Conservation (phyloP, 2,329 filamentous ascomycete species). For the Botrytis galanthina region DNA sequence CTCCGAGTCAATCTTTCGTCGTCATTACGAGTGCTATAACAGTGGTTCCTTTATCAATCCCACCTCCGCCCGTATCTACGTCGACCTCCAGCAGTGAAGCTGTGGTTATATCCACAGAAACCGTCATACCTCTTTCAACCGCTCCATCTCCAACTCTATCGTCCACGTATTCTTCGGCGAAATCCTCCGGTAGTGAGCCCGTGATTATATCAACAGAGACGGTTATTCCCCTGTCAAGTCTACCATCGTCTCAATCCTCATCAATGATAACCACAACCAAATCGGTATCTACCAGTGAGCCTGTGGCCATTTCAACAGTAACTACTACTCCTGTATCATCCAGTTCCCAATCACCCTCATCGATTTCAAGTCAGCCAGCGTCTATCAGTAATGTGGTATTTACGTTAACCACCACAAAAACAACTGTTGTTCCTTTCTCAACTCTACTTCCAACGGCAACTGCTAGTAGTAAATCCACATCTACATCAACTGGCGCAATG, state of each 20-base stretch:
- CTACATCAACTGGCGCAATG: background rate
- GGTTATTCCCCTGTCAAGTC: constrained; percentile 24
- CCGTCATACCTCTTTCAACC: constrained; percentile 25
- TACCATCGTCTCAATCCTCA: background rate
- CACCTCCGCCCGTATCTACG: background rate
- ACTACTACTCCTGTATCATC: background rate
- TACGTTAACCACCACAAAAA: background rate
- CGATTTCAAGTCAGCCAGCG: background rate
- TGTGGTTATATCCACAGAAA: constrained; percentile 21
- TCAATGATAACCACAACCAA: background rate
- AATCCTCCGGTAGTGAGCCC: background rate
- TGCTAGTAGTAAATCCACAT: background rate
- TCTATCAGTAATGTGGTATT: background rate
- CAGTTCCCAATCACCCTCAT: background rate
- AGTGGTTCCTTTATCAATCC: constrained; percentile 25
- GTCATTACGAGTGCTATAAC: constrained; percentile 30
- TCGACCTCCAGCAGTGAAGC: background rate
- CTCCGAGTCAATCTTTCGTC: constrained; percentile 23
- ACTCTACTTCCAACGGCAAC: background rate
- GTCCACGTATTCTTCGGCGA: background rate
- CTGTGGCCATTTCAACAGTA: background rate
- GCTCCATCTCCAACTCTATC: background rate
- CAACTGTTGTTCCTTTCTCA: background rate
- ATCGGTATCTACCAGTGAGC: background rate
- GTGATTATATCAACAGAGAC: constrained; percentile 23